phyloP scores from a whole-genome alignment of 306 rosid genomes.

The Quercus variabilis region DNA sequence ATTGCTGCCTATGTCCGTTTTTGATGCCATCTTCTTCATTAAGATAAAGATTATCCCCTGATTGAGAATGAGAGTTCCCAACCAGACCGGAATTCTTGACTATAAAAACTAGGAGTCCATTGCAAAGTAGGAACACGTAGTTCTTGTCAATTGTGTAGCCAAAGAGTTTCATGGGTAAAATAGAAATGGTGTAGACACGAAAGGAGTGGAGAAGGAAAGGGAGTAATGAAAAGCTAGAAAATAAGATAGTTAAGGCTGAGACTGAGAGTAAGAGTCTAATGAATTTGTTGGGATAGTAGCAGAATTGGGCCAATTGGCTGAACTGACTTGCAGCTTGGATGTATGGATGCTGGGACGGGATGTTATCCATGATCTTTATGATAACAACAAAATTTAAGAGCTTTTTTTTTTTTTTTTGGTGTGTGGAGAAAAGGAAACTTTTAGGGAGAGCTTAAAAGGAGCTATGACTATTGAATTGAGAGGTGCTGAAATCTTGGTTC shows the following conservation, averaged over 20 bases:
- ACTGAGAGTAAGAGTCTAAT: conserved; percentile 38
- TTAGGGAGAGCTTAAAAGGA: background rate
- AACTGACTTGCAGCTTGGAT: background rate
- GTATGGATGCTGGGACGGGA: background rate
- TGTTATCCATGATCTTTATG: conserved; percentile 6
- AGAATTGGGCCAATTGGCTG: background rate
- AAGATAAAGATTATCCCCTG: background rate
- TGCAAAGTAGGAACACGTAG: conserved; percentile 64
- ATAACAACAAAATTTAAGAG: background rate
- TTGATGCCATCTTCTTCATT: background rate
- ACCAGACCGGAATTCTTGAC: conserved; percentile 41
- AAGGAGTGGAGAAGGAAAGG: conserved; percentile 30
- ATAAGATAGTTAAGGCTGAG: conserved; percentile 28
- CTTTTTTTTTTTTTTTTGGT: background rate
- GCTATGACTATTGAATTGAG: background rate
- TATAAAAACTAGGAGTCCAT: conserved; percentile 51
- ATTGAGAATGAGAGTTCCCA: conserved; percentile 25
- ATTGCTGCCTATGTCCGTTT: background rate
- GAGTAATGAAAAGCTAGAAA: conserved; percentile 17
- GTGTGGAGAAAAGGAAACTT: background rate
- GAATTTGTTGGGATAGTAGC: conserved; percentile 9
- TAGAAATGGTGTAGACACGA: conserved; percentile 8
- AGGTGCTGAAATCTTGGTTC: background rate
- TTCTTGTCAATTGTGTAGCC: conserved; percentile 37
- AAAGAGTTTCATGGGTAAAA: conserved; percentile 28